phyloP scores from a whole-genome alignment of 805 yeast genomes.

The Cyberlindnera mississippiensis region DNA sequence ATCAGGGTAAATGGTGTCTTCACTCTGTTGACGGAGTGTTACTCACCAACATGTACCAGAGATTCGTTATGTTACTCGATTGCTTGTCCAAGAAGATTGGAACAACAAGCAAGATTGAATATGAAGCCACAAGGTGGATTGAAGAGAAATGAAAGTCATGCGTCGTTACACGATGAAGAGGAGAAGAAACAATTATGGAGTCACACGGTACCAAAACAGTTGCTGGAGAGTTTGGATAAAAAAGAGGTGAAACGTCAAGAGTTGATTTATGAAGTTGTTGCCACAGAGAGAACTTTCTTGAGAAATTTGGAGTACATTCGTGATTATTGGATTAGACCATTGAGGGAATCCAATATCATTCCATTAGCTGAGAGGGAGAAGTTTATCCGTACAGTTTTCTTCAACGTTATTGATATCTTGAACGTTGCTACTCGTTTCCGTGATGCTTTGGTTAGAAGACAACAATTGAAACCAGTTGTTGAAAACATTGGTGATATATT shows the following conservation, averaged over 20 bases:
- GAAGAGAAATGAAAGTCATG: slow-evolving; percentile 65
- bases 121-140: slow-evolving; percentile 86
- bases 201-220: slow-evolving; percentile 76
- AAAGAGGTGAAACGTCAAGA: slow-evolving; percentile 91
- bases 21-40: slow-evolving; percentile 88
- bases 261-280: slow-evolving; percentile 87
- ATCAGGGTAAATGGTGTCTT: slow-evolving; percentile 78
- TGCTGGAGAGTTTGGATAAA: slow-evolving; percentile 75
- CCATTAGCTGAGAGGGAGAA: slow-evolving; percentile 87
- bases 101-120: slow-evolving; percentile 90
- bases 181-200: slow-evolving; percentile 90
- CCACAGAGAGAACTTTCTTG: slow-evolving; percentile 92
- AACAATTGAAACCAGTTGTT: slow-evolving; percentile 79
- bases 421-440: slow-evolving; percentile 80
- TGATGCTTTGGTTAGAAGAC: slow-evolving; percentile 84
- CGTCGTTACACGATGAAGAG: slow-evolving; percentile 69
- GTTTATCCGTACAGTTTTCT: slow-evolving; percentile 87
- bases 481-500: slow-evolving; percentile 85
- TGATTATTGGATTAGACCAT: slow-evolving; percentile 90
- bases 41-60: slow-evolving; percentile 93
- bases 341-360: slow-evolving; percentile 80
- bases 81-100: slow-evolving; percentile 93
- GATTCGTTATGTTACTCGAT: slow-evolving; percentile 88
- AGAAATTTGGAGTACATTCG: slow-evolving; percentile 90
- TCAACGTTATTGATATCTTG: slow-evolving; percentile 83